phyloP scores from a whole-genome alignment of 352 stramenopile genomes.

The Phytophthora capsici region DNA sequence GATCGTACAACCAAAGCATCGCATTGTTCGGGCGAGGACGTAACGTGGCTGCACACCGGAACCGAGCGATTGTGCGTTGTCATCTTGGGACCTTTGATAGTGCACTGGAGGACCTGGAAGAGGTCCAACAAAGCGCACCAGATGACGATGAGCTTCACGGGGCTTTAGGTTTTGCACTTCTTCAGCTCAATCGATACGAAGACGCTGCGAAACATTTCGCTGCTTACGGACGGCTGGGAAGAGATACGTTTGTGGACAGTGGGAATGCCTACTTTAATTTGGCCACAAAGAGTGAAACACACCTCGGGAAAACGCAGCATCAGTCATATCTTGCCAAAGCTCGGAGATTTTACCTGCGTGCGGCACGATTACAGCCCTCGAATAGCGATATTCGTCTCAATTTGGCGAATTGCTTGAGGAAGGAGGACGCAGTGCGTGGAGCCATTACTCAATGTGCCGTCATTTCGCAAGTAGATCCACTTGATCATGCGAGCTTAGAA shows the following conservation, averaged over 20 bases:
- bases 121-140: slow-evolving; percentile 66
- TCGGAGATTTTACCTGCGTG: slow-evolving; percentile 74
- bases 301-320: slow-evolving; percentile 51
- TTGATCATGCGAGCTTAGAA: slow-evolving; percentile 62
- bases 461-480: slow-evolving; percentile 47
- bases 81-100: slow-evolving; percentile 58
- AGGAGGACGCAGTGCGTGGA: slow-evolving; percentile 42
- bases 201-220: slow-evolving; percentile 69
- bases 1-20: slow-evolving; percentile 68
- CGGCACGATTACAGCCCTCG: slow-evolving; percentile 62
- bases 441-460: slow-evolving; percentile 64
- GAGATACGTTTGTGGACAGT: slow-evolving; percentile 75
- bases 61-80: slow-evolving; percentile 70
- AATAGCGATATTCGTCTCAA: slow-evolving; percentile 72
- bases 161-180: slow-evolving; percentile 64
- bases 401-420: slow-evolving; percentile 69
- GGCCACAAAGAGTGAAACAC: slow-evolving; percentile 38
- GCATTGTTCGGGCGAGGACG: slow-evolving; percentile 41
- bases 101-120: slow-evolving; percentile 70
- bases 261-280: slow-evolving; percentile 83
- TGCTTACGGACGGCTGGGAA: slow-evolving; percentile 60
- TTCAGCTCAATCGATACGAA: slow-evolving; percentile 76
- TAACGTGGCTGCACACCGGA: slow-evolving; percentile 64
- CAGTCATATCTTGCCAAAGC: slow-evolving; percentile 52
- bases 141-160: slow-evolving; percentile 79